Base-by-base conservation (phyloP, 2,329 filamentous ascomycete species). In the Nemania sp. region DNA sequence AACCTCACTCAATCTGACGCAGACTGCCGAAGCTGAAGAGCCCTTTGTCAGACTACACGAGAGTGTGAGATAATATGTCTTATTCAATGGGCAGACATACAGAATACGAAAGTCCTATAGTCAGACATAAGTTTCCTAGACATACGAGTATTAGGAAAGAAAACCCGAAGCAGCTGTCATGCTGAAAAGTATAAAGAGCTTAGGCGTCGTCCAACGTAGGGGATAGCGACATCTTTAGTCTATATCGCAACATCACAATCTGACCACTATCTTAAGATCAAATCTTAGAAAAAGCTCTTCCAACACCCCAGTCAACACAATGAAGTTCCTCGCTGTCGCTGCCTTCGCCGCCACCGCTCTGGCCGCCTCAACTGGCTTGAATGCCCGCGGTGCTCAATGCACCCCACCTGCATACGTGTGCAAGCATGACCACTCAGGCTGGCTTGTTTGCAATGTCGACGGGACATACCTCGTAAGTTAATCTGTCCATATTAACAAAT, bases 391-490 rank as follows among this genome's bases (percentile, higher is more conserved):
- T 15, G n/a, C 28, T 1, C 19, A 59, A 24, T 69, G 67, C 55
- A 57, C 51, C 5, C 64, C 65, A 7, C 58, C 64, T 2, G 33
- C 54, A 2, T 69, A 69, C 52, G 43, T 33, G n/a, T 69, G 67
- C 62, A 68, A 68, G 56, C 19, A 46, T 15, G 60, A 68, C 37
- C 48, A 60, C 52, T 57, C 59, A 1, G 66, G 67, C 47, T 69
- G 66, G 66, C 56, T 64, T 36, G 67, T 69, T 15, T 69, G 66
- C 54, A 68, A 65, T 36, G 54, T 66, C 14, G 61, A 69, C 12
- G 64, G 64, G 14, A 59, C 20, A 26, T 69, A 43, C 24, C 47
- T 69, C 37, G 67, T 69, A 49, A 48, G 64, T 54, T n/a, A 20
- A 11, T 17, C 40, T 15, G 12, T n/a, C 12, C 17, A 24, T 12